Base-by-base conservation (phyloP, 2,329 filamentous ascomycete genomes). In the Stemphylium lycopersici region DNA sequence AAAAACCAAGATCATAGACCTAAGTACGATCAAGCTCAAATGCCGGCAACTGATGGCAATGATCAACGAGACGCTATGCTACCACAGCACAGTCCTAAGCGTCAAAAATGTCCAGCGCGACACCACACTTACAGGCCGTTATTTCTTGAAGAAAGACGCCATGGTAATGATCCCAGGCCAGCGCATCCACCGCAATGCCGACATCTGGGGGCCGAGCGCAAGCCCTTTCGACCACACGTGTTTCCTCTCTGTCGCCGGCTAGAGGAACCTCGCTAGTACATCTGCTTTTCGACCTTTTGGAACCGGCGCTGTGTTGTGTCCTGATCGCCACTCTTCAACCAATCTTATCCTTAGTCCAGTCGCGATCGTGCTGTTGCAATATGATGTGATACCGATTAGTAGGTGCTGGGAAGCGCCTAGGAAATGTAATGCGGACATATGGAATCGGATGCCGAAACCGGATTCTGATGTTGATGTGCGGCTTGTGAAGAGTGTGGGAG, bases 41-140 rank as follows among this genome's bases (percentile, higher is more conserved):
- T 80, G 77, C 55, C 74, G 76, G 2, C 67, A 78, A 0, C 55
- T 81, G 3, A 53, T 74, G 3, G 78, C 78, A 6, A 70, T 72
- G 2, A 74, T 77, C 36, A 72, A 80, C 43, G 79, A 81, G 56
- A 72, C 72, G 2, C 68, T 81, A 7, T 75, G 79, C 3, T 67
- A 69, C 42, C 66, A 72, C 39, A 72, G 71, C 20, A 75, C 75
- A 24, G 76, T 76, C 3, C 71, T 72, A 32, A 77, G 75, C 36
- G 61, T 68, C 39, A 71, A 77, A 13, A 53, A 72, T 38, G 75
- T 77, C 3, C 67, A 70, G 43, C 58, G 76, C 29, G 76, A 79
- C 42, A 71, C 67, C 1, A 48, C 69, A 3, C 63, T 78, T 1
- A 53, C 56, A 8, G 53, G 65, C 11, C 51, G 65, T 32, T 77